Evolutionary conservation across 2,329 filamentous ascomycete species (phyloP).

Genomic region (Cryoendolithus antarcticus): DNA sequence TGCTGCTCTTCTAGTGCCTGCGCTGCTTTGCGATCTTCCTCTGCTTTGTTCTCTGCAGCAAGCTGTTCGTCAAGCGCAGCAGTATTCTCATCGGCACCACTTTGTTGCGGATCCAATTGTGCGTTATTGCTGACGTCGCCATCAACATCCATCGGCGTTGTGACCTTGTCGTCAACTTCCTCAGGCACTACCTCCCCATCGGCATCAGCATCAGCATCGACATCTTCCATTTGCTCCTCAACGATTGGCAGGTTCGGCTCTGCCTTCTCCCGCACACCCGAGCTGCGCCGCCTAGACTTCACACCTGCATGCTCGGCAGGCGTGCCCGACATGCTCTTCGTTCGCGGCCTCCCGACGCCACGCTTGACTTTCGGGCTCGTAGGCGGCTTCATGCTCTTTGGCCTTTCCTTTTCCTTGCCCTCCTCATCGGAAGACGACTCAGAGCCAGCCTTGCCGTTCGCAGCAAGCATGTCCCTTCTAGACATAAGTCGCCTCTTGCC

Average conservation of each 20-base stretch:
- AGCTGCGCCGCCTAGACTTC: conserved; percentile 14
- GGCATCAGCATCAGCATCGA: background rate
- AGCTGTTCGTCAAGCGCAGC: conserved; percentile 4
- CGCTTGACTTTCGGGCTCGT: conserved; percentile 15
- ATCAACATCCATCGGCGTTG: background rate
- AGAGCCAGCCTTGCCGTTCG: conserved; percentile 17
- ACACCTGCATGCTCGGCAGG: conserved; percentile 7
- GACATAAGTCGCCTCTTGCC: conserved; percentile 22
- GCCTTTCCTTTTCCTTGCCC: conserved; percentile 11
- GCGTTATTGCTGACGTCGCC: conserved; percentile 1
- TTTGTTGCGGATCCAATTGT: background rate
- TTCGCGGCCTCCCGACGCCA: conserved; percentile 14
- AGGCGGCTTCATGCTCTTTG: conserved; percentile 17
- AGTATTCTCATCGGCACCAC: background rate
- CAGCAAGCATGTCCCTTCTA: conserved; percentile 22
- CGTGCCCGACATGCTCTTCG: conserved; percentile 17
- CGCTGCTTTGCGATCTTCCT: conserved; percentile 4
- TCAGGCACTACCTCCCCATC: background rate
- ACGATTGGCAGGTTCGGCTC: conserved; percentile 14
- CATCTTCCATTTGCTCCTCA: conserved; percentile 10
- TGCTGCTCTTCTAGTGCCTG: conserved; percentile 7
- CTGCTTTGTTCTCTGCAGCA: conserved; percentile 5
- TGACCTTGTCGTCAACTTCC: background rate
- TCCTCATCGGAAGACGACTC: conserved; percentile 18
- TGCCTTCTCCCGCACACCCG: conserved; percentile 12